Conservation (phyloP, 179 eudicot genomes). For the Silene coronaria region DNA sequence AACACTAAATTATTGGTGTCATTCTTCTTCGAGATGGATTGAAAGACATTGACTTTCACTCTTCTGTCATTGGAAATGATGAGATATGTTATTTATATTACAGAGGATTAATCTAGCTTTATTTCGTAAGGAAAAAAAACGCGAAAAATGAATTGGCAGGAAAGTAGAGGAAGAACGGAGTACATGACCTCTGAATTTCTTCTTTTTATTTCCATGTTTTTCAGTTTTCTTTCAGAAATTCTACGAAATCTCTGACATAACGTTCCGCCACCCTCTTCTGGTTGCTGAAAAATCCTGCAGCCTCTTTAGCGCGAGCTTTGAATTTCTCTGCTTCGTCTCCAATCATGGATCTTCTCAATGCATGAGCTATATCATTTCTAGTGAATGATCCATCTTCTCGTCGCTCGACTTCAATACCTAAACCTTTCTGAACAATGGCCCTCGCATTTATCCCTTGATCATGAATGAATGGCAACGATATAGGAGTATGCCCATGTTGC, state of each 20-base stretch:
- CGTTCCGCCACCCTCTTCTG: constrained; percentile 15
- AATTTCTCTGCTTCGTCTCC: constrained; percentile 32
- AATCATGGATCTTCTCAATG: constrained; percentile 34
- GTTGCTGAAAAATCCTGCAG: constrained; percentile 16
- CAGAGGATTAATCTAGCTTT: too few species aligned
- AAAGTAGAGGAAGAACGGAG: too few species aligned
- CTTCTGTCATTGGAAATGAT: too few species aligned
- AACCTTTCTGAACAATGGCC: constrained; percentile 34
- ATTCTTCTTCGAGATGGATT: too few species aligned
- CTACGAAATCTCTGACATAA: constrained; percentile 11
- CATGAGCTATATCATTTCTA: constrained; percentile 30
- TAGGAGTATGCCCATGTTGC: constrained; percentile 35
- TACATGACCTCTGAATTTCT: too few species aligned
- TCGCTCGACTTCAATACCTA: constrained; percentile 38
- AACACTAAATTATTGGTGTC: too few species aligned
- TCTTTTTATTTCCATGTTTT: too few species aligned
- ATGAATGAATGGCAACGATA: constrained; percentile 35
- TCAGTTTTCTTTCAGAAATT: constrained; percentile 9
- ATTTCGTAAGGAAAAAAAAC: too few species aligned
- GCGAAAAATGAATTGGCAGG: too few species aligned
- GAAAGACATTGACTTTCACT: too few species aligned
- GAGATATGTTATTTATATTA: too few species aligned
- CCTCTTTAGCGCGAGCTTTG: constrained; percentile 15
- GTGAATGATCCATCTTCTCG: constrained; percentile 37
- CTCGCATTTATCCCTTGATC: constrained; percentile 45